A percentile compares a stretch with the other conserved stretches of the same genome.
Conservation (phyloP, 345 rosid species). For the Raphanus raphanistrum region DNA sequence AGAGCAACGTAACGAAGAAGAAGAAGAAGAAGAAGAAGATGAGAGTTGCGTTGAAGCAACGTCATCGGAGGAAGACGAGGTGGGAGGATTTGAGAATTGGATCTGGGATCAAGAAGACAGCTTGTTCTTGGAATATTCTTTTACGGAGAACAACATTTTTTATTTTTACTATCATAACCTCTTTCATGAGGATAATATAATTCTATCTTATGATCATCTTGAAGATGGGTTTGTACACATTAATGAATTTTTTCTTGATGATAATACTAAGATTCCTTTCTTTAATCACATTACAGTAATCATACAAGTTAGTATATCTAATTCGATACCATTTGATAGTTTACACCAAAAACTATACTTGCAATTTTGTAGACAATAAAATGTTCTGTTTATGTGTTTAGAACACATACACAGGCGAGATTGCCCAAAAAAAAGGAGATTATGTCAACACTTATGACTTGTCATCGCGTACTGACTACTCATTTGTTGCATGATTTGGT, state of each 20-base stretch:
- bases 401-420: not conserved
- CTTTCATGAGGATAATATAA: slow-evolving; percentile 25
- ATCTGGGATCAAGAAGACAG: slow-evolving; percentile 45
- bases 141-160: slow-evolving; percentile 23
- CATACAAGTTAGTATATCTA: not conserved
- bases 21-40: slow-evolving; percentile 27
- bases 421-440: not conserved
- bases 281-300: not conserved
- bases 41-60: slow-evolving; percentile 11
- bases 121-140: slow-evolving; percentile 39
- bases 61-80: slow-evolving; percentile 26
- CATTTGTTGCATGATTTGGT: slow-evolving; percentile 21
- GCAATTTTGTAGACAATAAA: not conserved
- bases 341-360: not conserved
- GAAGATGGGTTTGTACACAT: slow-evolving; percentile 38
- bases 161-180: slow-evolving; percentile 16
- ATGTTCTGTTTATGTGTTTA: not conserved
- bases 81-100: slow-evolving; percentile 38
- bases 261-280: not conserved
- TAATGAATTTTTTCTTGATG: not conserved
- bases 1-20: slow-evolving; percentile 30
- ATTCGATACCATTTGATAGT: not conserved
- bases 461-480: slow-evolving; percentile 14
- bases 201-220: slow-evolving; percentile 24
- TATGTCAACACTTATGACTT: slow-evolving; percentile 13